Conservation (phyloP, 805 yeast genomes). For the Hyphopichia homilentoma region DNA sequence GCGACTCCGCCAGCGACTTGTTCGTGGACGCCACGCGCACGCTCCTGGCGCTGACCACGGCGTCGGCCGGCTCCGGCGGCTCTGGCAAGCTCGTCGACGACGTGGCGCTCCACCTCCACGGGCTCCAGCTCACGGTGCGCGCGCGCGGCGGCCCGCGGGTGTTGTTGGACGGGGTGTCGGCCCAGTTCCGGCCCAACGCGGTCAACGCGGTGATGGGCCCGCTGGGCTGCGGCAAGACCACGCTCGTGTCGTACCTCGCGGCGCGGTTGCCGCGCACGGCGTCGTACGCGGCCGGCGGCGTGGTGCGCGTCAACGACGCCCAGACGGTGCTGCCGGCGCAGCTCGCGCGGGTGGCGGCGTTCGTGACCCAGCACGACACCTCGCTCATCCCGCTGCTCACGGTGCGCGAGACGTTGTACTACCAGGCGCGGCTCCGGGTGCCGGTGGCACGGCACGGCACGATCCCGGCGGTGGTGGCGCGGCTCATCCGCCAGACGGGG, state of each 20-base stretch:
- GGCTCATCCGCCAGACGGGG: constrained; percentile 64
- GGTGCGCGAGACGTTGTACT: constrained; percentile 70
- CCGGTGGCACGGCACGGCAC: constrained; percentile 32
- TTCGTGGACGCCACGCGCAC: background rate
- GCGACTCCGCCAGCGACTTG: constrained; percentile 2
- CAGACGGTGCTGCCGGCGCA: constrained; percentile 21
- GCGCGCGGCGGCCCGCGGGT: constrained; percentile 28
- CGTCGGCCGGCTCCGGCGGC: background rate
- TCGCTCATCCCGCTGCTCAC: constrained; percentile 68
- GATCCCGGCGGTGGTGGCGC: constrained; percentile 50
- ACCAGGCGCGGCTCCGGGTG: constrained; percentile 67
- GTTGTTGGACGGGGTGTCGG: constrained; percentile 25
- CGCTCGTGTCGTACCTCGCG: constrained; percentile 42
- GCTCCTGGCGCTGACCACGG: no score
- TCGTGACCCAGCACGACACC: constrained; percentile 80
- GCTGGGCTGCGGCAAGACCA: constrained; percentile 44
- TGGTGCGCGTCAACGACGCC: constrained; percentile 20
- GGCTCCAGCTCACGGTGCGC: constrained; percentile 42
- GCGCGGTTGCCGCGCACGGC: constrained; percentile 25
- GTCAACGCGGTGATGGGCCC: constrained; percentile 47
- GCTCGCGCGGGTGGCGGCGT: constrained; percentile 49
- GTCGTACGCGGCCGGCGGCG: constrained; percentile 20
- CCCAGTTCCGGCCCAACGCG: constrained; percentile 26
- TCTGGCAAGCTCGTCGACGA: constrained; percentile 10
- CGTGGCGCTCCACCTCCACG: constrained; percentile 13